Evolutionary conservation across 331 rosid genomes (phyloP), one percentile per base, ranked within the genome.

Genomic region (Prunus yedoensis): DNA sequence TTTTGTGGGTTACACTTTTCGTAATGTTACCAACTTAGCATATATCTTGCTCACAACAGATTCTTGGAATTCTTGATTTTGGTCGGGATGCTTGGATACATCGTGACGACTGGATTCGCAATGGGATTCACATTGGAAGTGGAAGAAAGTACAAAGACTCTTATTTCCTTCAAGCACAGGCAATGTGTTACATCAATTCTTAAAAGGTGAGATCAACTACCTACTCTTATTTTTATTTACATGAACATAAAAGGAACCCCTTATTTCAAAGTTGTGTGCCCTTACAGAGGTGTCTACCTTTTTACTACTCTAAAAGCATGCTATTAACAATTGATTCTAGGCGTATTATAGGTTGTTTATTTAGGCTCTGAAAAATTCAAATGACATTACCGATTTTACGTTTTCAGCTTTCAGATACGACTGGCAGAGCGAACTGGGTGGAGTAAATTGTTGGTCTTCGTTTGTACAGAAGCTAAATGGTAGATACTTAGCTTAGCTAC

Each of bases 111-210:
- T 94, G 99, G 99, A 91, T 90, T 82, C 86, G 73, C 72, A 86
- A 79, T 25, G 97, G 97, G 47, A 49, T 90, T 68, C 94, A 84
- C 71, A 28, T 87, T 52, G 96, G 89, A 73, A 88, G 87, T 74
- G 91, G 90, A 72, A 86, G 83, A 77, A 94, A 94, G 74, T 94
- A 92, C 97, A 94, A 90, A 87, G 99, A 94, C 80, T 92, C 99
- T 13, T 87, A 85, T 74, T 92, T 79, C 75, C 86, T 92, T 80
- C 97, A 94, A 83, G 99, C 92, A 65, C 99, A 92, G 85, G 93
- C 96, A 16, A 94, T 94, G 97, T 92, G 96, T 65, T 94, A 89
- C 77, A 86, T 94, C 72, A 94, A 94, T 68, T 85, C 96, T 76
- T 94, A 77, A 81, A 53, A 60, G 62, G 65, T 60, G 7, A 60